A percentile compares a stretch with the other conserved stretches of the same genome.
Evolutionary conservation across 1,139 yeast genomes (phyloP).

Genomic region (Sugiyamaella grinbergsii): DNA sequence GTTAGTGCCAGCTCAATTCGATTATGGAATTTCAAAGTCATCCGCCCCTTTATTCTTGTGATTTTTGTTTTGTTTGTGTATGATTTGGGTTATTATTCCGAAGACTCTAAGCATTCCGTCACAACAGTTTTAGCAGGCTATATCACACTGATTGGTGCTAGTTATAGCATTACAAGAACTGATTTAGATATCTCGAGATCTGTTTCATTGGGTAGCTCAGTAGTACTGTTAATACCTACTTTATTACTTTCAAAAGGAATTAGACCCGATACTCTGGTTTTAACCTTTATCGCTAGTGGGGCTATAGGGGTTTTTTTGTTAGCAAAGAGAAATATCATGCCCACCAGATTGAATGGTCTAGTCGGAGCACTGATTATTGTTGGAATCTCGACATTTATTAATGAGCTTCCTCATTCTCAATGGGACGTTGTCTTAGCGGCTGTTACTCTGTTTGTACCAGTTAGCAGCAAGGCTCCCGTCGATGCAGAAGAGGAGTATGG

Average conservation of each 20-base stretch:
- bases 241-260: constrained; percentile 12
- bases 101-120: constrained; percentile 11
- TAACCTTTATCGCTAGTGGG: constrained; percentile 39
- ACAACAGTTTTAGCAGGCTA: constrained; percentile 27
- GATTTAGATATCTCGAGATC: constrained; percentile 25
- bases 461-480: constrained; percentile 1
- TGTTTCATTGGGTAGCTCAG: constrained; percentile 29
- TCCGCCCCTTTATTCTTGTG: constrained; percentile 27
- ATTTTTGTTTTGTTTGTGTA: constrained; percentile 25
- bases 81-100: constrained; percentile 26
- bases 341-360: constrained; percentile 39
- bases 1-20: constrained; percentile 10
- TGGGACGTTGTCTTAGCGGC: constrained; percentile 29
- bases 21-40: constrained; percentile 18
- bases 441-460: constrained; percentile 30
- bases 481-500: constrained; percentile 7
- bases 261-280: constrained; percentile 23
- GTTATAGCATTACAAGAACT: constrained; percentile 25
- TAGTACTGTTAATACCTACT: constrained; percentile 24
- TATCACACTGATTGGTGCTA: constrained; percentile 26
- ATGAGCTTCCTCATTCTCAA: constrained; percentile 24
- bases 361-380: constrained; percentile 33
- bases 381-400: constrained; percentile 29
- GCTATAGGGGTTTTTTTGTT: constrained; percentile 43
- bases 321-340: constrained; percentile 39